Base-by-base conservation (phyloP, 106 monocot genomes). In the Dioscorea zingiberensis region DNA sequence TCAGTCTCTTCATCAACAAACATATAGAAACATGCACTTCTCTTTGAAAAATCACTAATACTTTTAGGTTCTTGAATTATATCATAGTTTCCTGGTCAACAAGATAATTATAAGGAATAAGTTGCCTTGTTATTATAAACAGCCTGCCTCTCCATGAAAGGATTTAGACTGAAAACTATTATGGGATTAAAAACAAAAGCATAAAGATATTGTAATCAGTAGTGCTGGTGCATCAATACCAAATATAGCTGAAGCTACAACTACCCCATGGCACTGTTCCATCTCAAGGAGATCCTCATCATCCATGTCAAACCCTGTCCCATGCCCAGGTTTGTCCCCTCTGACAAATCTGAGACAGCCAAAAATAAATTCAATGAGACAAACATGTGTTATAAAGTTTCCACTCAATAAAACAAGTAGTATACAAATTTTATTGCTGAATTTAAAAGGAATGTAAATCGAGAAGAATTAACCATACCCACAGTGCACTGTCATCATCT, bases 231-330 rank as follows among this genome's bases (percentile, higher is more conserved):
- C 38, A 59, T 38, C 0, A 21, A 11, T 77, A 97, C 92, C 97
- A 79, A 98, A 92, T 77, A 98, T 89, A 65, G 97, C 86, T 48
- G 97, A 92, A 27, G 97, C 97, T 49, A 98, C 88, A 21, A 98
- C 88, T 55, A 98, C 64, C 23, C 86, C 97, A 73, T 45, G 79
- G 66, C 97, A 98, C 57, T 76, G 76, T 69, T 89, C 92, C 97
- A 97, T 97, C 58, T 91, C 91, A 81, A 75, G 64, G 70, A 97
- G 74, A 84, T 85, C 83, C 51, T 65, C 74, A 58, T 81, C 72
- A 46, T 85, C 71, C 71, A 98, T 92, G 70, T 98, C 83, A 78
- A 98, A 98, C 14, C 84, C 84, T 71, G 88, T 80, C 25, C 86
- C 84, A 66, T 71, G 81, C 24, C 97, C 89, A 72, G 83, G 84